Evolutionary conservation across 108 stramenopile genomes (phyloP).

Genomic region (Conticribra weissflogii): DNA sequence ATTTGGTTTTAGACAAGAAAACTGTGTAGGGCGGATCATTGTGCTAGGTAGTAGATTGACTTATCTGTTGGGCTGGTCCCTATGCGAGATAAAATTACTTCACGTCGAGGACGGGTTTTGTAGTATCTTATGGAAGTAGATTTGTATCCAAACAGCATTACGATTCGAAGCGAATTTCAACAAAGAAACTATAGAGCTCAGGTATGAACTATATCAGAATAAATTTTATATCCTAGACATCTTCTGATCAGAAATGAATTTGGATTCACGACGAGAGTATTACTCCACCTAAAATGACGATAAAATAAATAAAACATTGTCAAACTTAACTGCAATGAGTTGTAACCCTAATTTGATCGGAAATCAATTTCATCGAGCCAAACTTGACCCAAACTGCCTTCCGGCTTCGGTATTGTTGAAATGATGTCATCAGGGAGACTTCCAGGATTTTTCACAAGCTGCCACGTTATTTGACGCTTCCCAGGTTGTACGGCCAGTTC

Average conservation of each 20-base stretch:
- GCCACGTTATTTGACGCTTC: constrained; percentile 43
- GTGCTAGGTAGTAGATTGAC: no score
- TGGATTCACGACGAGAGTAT: no score
- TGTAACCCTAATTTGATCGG: constrained; percentile 4
- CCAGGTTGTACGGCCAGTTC: constrained; percentile 41
- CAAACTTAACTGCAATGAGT: no score
- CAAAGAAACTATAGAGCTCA: no score
- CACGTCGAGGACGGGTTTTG: background rate
- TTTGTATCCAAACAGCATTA: no score
- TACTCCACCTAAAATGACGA: no score
- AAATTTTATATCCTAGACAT: background rate
- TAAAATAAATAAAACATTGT: no score
- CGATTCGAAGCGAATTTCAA: no score
- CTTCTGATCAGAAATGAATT: background rate
- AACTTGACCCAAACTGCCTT: constrained; percentile 28
- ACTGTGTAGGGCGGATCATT: no score
- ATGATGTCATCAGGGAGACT: constrained; percentile 22
- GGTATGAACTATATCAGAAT: background rate
- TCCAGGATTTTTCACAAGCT: constrained; percentile 41
- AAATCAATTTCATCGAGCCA: constrained; percentile 46
- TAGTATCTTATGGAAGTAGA: no score
- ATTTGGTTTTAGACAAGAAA: no score
- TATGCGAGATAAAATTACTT: background rate
- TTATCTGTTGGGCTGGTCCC: no score
- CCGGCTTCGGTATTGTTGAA: constrained; percentile 21